Evolutionary conservation across 139 green algal species (phyloP).

Genomic region (Bryopsis sp.): DNA sequence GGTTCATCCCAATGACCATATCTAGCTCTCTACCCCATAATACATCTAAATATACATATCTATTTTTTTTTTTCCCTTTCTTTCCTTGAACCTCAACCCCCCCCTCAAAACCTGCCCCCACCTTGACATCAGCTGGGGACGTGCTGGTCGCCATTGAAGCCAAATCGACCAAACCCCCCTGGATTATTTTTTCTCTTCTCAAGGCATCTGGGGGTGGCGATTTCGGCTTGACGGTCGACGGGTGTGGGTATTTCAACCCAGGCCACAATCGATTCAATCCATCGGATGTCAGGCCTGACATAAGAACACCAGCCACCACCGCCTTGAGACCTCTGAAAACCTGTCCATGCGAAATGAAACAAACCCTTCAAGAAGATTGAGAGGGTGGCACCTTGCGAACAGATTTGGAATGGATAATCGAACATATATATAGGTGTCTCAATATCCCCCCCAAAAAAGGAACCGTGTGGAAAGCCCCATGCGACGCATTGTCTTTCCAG

Average conservation of each 20-base stretch:
- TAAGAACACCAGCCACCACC: not conserved
- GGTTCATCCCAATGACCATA: too few species aligned
- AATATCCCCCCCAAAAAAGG: too few species aligned
- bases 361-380: not conserved
- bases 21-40: too few species aligned
- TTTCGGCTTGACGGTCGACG: not conserved
- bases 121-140: not conserved
- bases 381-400: too few species aligned
- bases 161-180: not conserved
- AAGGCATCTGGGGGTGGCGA: not conserved
- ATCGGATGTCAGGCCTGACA: not conserved
- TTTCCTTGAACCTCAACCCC: not conserved
- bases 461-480: too few species aligned
- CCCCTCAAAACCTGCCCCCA: not conserved
- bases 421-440: too few species aligned
- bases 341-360: not conserved
- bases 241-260: not conserved
- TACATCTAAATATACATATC: too few species aligned
- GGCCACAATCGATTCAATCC: not conserved
- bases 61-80: not conserved
- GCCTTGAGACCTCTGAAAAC: not conserved
- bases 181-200: not conserved
- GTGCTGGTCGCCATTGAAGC: not conserved
- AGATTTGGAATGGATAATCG: too few species aligned
- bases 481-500: too few species aligned